phyloP scores from a whole-genome alignment of 805 yeast species.

The Schwanniomyces vanrijiae region DNA sequence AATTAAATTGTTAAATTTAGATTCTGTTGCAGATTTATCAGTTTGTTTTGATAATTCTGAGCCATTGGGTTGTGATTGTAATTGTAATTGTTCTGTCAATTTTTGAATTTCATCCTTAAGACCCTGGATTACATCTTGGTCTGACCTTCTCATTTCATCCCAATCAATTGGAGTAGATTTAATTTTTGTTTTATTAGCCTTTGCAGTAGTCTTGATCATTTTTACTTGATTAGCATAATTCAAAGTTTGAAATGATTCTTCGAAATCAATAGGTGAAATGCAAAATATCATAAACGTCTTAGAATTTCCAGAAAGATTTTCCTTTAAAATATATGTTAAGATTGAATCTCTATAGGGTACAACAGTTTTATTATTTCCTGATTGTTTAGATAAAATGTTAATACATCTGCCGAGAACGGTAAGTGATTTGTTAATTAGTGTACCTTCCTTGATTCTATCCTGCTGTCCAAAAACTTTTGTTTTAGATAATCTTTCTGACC shows the following conservation, averaged over 20 bases:
- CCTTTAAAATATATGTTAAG: slow-evolving; percentile 73
- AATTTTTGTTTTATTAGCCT: slow-evolving; percentile 33
- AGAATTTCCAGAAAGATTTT: slow-evolving; percentile 81
- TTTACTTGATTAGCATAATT: slow-evolving; percentile 80
- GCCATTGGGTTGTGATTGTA: background rate
- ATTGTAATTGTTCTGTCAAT: slow-evolving; percentile 24
- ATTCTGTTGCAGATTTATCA: background rate
- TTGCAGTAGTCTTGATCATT: slow-evolving; percentile 63
- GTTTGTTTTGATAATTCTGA: background rate
- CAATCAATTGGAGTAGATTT: slow-evolving; percentile 28
- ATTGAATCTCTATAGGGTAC: slow-evolving; percentile 76
- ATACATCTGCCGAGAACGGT: slow-evolving; percentile 76
- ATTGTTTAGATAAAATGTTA: slow-evolving; percentile 46
- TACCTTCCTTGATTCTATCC: slow-evolving; percentile 68
- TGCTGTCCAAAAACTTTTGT: slow-evolving; percentile 58
- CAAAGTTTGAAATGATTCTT: slow-evolving; percentile 73
- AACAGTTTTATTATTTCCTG: slow-evolving; percentile 22
- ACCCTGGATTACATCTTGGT: slow-evolving; percentile 24
- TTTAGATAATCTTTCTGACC: slow-evolving; percentile 69
- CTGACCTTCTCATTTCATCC: slow-evolving; percentile 26
- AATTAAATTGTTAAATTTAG: slow-evolving; percentile 24
- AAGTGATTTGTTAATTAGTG: slow-evolving; percentile 73
- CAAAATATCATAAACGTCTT: slow-evolving; percentile 88
- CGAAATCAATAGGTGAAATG: slow-evolving; percentile 75
- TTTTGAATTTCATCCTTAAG: slow-evolving; percentile 31